Evolutionary conservation across 257 asterid genomes (phyloP).

Genomic region (Solanum boliviense): DNA sequence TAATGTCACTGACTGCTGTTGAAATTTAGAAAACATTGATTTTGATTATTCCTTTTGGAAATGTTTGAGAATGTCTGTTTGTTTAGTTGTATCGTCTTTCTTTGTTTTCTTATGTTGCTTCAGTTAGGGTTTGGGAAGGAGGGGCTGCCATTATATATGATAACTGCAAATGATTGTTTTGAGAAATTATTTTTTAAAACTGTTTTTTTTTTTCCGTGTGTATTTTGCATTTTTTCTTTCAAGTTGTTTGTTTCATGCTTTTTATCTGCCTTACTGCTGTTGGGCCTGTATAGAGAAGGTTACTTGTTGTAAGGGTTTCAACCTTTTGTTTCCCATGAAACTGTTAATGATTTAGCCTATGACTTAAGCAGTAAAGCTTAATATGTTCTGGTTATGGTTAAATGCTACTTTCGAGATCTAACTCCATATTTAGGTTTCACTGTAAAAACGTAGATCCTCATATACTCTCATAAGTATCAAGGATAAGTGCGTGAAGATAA

Average conservation of each 20-base stretch:
- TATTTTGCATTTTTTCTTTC: neutral
- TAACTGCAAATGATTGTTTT: neutral
- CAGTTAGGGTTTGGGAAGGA: neutral
- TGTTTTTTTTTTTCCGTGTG: neutral
- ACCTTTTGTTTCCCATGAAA: neutral
- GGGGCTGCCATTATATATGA: neutral
- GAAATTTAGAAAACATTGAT: neutral
- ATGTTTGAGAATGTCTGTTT: neutral
- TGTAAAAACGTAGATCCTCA: neutral
- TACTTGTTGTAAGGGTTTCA: neutral
- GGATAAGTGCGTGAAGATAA: neutral
- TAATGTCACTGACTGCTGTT: neutral
- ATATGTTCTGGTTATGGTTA: neutral
- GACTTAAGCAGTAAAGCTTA: neutral
- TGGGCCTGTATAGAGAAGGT: neutral
- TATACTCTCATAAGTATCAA: neutral
- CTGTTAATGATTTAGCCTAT: neutral
- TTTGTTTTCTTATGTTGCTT: neutral
- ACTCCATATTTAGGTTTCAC: neutral
- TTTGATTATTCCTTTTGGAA: neutral
- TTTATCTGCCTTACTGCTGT: neutral
- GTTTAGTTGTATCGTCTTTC: neutral
- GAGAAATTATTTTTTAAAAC: neutral
- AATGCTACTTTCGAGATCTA: neutral
- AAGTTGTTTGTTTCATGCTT: neutral